Percentiles rank a stretch among this genome's conserved stretches.
Evolutionary conservation across 257 asterid genomes (phyloP).

Genomic region (Rubia yunnanensis): DNA sequence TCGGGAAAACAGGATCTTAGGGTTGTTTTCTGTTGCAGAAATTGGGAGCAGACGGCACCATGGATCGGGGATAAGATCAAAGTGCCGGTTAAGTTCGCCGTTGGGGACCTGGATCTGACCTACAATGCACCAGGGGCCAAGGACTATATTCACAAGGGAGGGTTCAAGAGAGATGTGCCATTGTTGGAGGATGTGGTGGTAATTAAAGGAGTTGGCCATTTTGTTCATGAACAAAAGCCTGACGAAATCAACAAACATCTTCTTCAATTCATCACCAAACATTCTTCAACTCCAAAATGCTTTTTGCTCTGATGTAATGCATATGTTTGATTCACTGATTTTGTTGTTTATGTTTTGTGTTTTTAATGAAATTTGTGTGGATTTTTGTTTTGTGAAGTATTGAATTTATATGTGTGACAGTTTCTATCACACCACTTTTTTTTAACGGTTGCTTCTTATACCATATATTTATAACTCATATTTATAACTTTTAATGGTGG

Average conservation of each 20-base stretch:
- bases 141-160: slow-evolving; percentile 78
- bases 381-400: no score
- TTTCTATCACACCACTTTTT: no score
- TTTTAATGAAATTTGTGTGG: neutral
- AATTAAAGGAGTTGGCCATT: slow-evolving; percentile 59
- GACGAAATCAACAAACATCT: slow-evolving; percentile 38
- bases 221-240: slow-evolving; percentile 77
- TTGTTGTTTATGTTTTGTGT: no score
- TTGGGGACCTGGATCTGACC: slow-evolving; percentile 65
- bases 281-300: neutral
- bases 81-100: slow-evolving; percentile 65
- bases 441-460: no score
- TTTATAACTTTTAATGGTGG: no score
- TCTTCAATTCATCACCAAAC: slow-evolving; percentile 33
- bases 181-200: slow-evolving; percentile 55
- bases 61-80: slow-evolving; percentile 63
- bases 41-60: slow-evolving; percentile 77
- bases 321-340: neutral
- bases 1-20: no score
- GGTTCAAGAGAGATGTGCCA: slow-evolving; percentile 75
- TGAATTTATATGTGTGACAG: no score
- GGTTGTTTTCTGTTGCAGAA: slow-evolving; percentile 41
- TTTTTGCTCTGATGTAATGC: neutral
- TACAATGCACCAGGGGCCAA: slow-evolving; percentile 75
- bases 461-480: no score